Evolutionary conservation across 768 basidiomycete species (phyloP), one percentile per base, ranked within the genome.

Genomic region (Pleurotus sapidus): DNA sequence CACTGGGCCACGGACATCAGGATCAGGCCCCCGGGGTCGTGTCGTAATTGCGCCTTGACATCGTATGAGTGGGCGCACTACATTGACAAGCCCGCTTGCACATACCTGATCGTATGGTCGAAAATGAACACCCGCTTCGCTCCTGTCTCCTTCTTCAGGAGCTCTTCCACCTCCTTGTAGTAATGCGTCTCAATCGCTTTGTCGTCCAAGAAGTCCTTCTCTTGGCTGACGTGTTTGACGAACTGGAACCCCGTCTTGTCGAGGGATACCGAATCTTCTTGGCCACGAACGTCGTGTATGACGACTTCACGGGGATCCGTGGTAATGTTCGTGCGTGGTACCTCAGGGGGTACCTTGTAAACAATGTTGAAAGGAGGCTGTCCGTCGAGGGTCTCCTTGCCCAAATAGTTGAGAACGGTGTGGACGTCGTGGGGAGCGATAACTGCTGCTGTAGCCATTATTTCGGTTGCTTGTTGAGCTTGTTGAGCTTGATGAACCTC

Each of bases 91-190:
- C 48, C n/a, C 15, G 2, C 1, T 15, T 17, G 17, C 24, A 34
- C n/a, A n/a, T 49, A 49, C 48, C 23, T 24, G 24, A 49, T 14
- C 69, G 38, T 78, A 49, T 77, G 74, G 54, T 78, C 77, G 58
- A 79, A 79, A 25, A 78, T 62, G 46, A 77, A 70, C 34, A 67
- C 67, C 15, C 64, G 67, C 48, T 60, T 70, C n/a, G 75, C 78
- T 12, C 73, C 74, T 1, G 74, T 76, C 37, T 69, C 43, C 39
- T 67, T 63, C 66, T 77, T 77, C 39, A 77, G 60, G 17, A 77
- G 61, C 55, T 71, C 71, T 24, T 61, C 46, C 48, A 69, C 71
- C 63, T 80, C 78, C 0, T 69, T 65, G 53, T 77, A 78, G 57
- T 80, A 79, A 34, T 69, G 69, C 27, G 53, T 50, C 51, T 70